phyloP scores from a whole-genome alignment of 2,329 filamentous ascomycete species.

The Fusarium tuaranense region DNA sequence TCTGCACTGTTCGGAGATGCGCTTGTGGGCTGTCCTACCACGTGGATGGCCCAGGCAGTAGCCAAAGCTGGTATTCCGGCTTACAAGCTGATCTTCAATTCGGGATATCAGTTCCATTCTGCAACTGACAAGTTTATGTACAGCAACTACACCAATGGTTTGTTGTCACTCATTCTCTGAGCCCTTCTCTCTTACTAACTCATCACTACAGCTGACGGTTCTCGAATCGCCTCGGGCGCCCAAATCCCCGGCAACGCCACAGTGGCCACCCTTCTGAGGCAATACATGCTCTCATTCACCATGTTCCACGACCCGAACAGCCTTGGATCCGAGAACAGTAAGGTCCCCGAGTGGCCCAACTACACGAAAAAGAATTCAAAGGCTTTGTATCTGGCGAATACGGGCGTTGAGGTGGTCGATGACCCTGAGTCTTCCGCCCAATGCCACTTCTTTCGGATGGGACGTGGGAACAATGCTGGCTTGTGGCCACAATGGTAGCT shows the following conservation, averaged over 20 bases:
- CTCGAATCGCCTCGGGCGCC: neutral
- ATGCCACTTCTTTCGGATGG: constrained; percentile 6
- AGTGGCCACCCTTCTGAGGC: neutral
- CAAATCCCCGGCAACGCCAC: constrained; percentile 9
- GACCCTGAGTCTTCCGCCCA: neutral
- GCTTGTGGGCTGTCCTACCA: neutral
- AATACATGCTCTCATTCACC: constrained; percentile 12
- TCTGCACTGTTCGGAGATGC: constrained; percentile 10
- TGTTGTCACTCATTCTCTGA: neutral
- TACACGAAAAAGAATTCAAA: neutral
- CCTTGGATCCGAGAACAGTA: neutral
- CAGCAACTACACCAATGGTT: constrained; percentile 1
- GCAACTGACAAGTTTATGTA: constrained; percentile 3
- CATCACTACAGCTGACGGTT: constrained; percentile 2
- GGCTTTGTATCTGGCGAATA: neutral
- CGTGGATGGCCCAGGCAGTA: constrained; percentile 2
- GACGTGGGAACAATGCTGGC: constrained; percentile 2
- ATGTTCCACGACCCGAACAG: constrained; percentile 2
- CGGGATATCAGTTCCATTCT: constrained; percentile 13
- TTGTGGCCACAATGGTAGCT: neutral
- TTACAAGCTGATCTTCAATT: constrained; percentile 12
- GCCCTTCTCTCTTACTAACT: too few relatives aligned
- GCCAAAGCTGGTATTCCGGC: neutral
- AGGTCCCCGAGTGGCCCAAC: neutral
- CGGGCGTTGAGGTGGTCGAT: neutral